Conservation (phyloP, 768 basidiomycete species). For the Hericium erinaceus region DNA sequence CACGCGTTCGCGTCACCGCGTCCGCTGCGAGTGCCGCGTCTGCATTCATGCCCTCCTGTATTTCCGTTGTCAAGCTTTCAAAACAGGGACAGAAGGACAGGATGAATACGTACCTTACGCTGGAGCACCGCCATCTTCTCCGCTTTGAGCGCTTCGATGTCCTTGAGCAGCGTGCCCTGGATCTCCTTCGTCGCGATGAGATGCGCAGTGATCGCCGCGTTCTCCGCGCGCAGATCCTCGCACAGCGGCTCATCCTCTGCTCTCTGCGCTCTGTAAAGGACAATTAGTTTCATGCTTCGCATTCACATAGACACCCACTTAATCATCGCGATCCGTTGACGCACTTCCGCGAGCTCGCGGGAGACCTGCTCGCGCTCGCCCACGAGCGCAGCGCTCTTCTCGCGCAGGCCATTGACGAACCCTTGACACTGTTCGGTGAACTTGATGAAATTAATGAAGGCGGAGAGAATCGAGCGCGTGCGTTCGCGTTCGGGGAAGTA, state of each 20-base stretch:
- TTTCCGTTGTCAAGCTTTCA: no score
- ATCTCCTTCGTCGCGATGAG: conserved; percentile 64
- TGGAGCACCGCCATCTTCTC: conserved; percentile 57
- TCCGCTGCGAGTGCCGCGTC: conserved; percentile 54
- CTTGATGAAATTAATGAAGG: conserved; percentile 89
- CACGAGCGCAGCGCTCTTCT: conserved; percentile 45
- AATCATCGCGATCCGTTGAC: conserved; percentile 42
- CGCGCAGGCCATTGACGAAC: conserved; percentile 53
- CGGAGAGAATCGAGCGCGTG: conserved; percentile 68
- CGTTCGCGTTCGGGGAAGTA: conserved; percentile 65
- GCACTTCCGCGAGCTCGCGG: conserved; percentile 38
- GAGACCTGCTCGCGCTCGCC: conserved; percentile 53
- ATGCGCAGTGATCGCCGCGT: conserved; percentile 48
- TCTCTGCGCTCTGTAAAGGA: conserved; percentile 43
- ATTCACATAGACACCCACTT: conserved; percentile 34
- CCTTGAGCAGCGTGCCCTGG: conserved; percentile 48
- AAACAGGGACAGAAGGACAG: background rate
- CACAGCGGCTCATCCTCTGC: conserved; percentile 64
- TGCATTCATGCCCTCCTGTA: conserved; percentile 53
- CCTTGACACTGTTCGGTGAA: conserved; percentile 70
- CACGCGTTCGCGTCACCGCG: conserved; percentile 50
- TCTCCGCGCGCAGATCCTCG: conserved; percentile 50
- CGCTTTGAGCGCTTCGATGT: conserved; percentile 62
- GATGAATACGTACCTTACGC: conserved; percentile 44
- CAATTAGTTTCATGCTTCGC: background rate